Evolutionary conservation across 345 rosid genomes (phyloP), one percentile per base, ranked within the genome.

Genomic region (Lepidium aucheri): DNA sequence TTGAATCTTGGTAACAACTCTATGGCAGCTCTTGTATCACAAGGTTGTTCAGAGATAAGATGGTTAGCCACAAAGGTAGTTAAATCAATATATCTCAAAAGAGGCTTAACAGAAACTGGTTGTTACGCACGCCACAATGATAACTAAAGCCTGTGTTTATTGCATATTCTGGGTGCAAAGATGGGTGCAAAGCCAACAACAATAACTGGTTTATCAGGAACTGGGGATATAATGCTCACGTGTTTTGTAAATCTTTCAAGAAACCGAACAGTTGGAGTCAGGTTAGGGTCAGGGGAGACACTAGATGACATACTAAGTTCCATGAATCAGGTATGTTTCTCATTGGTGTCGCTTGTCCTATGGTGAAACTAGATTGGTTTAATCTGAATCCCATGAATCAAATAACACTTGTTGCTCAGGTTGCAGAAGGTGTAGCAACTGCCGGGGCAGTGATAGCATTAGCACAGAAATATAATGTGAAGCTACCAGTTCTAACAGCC

Each of bases 151-250:
- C 11, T 61, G 44, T 43, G 44, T 18, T 26, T 16, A 17, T 9
- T 36, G 49, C 43, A 39, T 54, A 24, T 28, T 54, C 52, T 63
- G 40, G 36, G 24, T 49, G 65, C n/a, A n/a, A 56, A 92, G 98
- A 92, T 92, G 95, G 98, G 95, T 68, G 96, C 91, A 42, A 92
- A 92, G 74, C 86, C 96, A 40, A 82, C 85, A 42, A 92, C 98
- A 65, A 82, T 87, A 67, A 87, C 96, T 15, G 96, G 95, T 65
- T 79, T 89, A 50, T 89, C 98, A 6, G 98, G 98, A 76, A 92
- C 89, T 9, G 98, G 98, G 35, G 98, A 92, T 78, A 92, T 87
- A 30, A 92, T 89, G 95, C 95, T 87, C 32, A 92, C 98, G 38
- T 89, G 98, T 72, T 92, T 92, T 30, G 96, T 92, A 40, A 85